These are phyloP conservation scores for Hsuehochloa calcarea DNA, from an alignment of 176 grass and related monocot species.

Conservation along the genomic window DNA sequence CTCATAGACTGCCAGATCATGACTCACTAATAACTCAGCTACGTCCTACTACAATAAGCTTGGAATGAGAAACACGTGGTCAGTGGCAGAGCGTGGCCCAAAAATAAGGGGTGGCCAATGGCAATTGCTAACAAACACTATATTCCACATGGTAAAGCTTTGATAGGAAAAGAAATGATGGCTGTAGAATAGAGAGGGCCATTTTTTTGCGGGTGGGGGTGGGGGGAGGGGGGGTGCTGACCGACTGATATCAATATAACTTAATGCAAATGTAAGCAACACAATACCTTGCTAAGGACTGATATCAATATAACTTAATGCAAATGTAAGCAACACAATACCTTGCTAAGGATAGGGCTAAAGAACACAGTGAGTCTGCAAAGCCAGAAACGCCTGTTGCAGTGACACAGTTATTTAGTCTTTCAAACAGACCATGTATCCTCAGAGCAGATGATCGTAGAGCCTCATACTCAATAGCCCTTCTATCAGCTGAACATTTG, in stretches of 20 bases:
- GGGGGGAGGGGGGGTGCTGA: too few relatives aligned
- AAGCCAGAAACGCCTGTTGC: conserved; percentile 49
- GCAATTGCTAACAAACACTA: too few relatives aligned
- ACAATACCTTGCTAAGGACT: conserved; percentile 63
- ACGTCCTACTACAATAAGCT: not conserved
- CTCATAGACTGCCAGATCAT: not conserved
- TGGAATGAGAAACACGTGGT: not conserved
- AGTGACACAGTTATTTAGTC: conserved; percentile 68
- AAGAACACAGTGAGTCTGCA: conserved; percentile 76
- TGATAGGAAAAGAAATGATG: too few relatives aligned
- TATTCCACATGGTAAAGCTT: too few relatives aligned
- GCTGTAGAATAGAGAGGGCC: too few relatives aligned
- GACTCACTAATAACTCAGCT: not conserved
- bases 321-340: conserved; percentile 24
- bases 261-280: not conserved
- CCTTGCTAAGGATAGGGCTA: conserved; percentile 81
- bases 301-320: not conserved
- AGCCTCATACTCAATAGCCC: conserved; percentile 83
- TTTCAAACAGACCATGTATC: conserved; percentile 86
- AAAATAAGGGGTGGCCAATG: too few relatives aligned
- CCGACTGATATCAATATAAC: not conserved
- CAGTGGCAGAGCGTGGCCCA: too few relatives aligned
- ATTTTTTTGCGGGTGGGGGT: too few relatives aligned
- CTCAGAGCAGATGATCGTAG: conserved; percentile 71
- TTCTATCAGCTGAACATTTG: conserved; percentile 96